Evolutionary conservation across 768 basidiomycete genomes (phyloP).

Genomic region (Suillus sp.): DNA sequence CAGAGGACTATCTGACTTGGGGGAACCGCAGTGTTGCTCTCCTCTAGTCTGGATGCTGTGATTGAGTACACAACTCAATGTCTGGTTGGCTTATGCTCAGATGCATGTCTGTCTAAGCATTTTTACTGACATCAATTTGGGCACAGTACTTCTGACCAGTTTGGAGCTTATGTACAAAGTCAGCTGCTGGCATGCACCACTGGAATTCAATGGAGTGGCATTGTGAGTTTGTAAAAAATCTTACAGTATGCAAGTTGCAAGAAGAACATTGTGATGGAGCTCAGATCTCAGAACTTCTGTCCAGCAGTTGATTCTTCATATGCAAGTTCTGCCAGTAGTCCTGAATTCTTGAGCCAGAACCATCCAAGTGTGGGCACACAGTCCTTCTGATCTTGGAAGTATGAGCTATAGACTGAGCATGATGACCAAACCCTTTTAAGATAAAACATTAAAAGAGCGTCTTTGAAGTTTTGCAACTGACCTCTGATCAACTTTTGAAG

Average conservation of each 20-base stretch:
- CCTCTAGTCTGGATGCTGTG: background rate
- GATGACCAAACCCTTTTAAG: background rate
- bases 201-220: background rate
- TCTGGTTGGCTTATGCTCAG: background rate
- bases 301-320: too few species aligned
- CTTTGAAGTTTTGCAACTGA: background rate
- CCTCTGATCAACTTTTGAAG: background rate
- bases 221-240: too few species aligned
- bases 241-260: too few species aligned
- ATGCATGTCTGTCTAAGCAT: background rate
- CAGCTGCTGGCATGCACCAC: background rate
- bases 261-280: too few species aligned
- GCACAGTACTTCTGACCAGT: too few species aligned
- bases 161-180: background rate
- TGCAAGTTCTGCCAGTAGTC: too few species aligned
- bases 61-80: background rate
- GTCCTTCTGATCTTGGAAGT: too few species aligned
- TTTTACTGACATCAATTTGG: background rate
- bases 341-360: too few species aligned
- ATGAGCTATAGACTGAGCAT: too few species aligned
- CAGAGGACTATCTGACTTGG: background rate
- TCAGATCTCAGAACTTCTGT: too few species aligned
- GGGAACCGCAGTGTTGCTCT: too few species aligned
- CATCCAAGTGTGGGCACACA: too few species aligned
- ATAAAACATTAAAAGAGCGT: background rate